Evolutionary conservation across 2,329 filamentous ascomycete species (phyloP).

Genomic region (Aspergillus sp.): DNA sequence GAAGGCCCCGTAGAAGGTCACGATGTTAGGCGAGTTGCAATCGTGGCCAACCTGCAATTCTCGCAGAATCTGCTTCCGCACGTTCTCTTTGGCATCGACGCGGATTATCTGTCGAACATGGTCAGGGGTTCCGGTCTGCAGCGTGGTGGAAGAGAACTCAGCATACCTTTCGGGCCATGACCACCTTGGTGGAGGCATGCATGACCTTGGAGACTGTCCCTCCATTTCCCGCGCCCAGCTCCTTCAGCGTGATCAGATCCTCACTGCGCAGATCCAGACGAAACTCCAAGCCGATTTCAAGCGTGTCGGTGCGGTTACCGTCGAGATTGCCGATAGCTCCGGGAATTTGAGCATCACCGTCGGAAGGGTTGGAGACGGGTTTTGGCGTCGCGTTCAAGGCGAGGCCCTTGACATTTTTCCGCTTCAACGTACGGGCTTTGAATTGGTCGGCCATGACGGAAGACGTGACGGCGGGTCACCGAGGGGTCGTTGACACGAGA

Average conservation of each 20-base stretch:
- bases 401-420: slow-evolving; percentile 97
- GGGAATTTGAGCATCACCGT: slow-evolving; percentile 64
- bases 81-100: slow-evolving; percentile 95
- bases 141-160: neutral
- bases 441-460: slow-evolving; percentile 57
- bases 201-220: slow-evolving; percentile 98
- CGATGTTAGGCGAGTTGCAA: slow-evolving; percentile 94
- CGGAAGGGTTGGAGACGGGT: slow-evolving; percentile 64
- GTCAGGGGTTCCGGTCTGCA: slow-evolving; percentile 4
- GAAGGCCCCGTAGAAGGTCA: slow-evolving; percentile 96
- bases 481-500: neutral
- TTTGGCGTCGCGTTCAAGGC: slow-evolving; percentile 80
- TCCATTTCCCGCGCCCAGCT: slow-evolving; percentile 92
- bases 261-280: slow-evolving; percentile 88
- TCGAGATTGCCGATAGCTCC: slow-evolving; percentile 58
- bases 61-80: slow-evolving; percentile 93
- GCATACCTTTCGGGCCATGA: slow-evolving; percentile 94
- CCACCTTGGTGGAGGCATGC: slow-evolving; percentile 88
- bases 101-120: slow-evolving; percentile 72
- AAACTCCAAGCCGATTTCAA: slow-evolving; percentile 98
- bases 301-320: slow-evolving; percentile 62
- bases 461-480: neutral
- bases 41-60: slow-evolving; percentile 98
- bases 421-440: slow-evolving; percentile 81
- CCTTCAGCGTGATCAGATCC: slow-evolving; percentile 88